Evolutionary conservation across 345 rosid species (phyloP), one percentile per base, ranked within the genome.

Genomic region (Brassica cretica): DNA sequence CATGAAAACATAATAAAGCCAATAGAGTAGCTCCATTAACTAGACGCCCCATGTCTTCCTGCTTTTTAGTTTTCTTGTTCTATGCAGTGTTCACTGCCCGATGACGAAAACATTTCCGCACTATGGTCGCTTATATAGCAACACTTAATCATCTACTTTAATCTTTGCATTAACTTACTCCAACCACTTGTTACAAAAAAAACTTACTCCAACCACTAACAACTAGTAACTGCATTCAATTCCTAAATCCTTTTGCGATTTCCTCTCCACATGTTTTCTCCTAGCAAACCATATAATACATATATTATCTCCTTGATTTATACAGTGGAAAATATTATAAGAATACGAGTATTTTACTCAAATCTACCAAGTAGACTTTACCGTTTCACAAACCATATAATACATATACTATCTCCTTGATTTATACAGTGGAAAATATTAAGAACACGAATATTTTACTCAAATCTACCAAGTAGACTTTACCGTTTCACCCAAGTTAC

Each of bases 121-220:
- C 39, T 35, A 68, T 18, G 33, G 46, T 73, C 62, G 35, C 25
- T 79, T 79, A 73, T 79, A 79, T 79, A 79, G 64, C 74, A 61
- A 68, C 74, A 60, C 64, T 32, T 68, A 49, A 51, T 68, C 37
- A 66, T 61, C 70, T 58, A 58, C 76, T 78, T 56, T 65, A 66
- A n/a, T 18, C 63, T 73, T 61, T 68, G 81, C 84, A 82, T 82
- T 84, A 76, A 87, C 79, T 76, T 61, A 25, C 66, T 71, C 46
- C 89, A 87, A 84, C 90, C 0, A 58, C 87, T 66, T 27, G 30
- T 27, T 27, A 27, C 30, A 27, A 27, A 27, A 27, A 27, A 4
- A 76, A 87, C 79, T 76, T 61, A 25, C 66, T 71, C 46, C 89
- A 87, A 84, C 90, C 0, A 58, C 88, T 66, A 85, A 85, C 90